Base-by-base conservation (phyloP, 768 basidiomycete species). In the Lentinula raphanica region DNA sequence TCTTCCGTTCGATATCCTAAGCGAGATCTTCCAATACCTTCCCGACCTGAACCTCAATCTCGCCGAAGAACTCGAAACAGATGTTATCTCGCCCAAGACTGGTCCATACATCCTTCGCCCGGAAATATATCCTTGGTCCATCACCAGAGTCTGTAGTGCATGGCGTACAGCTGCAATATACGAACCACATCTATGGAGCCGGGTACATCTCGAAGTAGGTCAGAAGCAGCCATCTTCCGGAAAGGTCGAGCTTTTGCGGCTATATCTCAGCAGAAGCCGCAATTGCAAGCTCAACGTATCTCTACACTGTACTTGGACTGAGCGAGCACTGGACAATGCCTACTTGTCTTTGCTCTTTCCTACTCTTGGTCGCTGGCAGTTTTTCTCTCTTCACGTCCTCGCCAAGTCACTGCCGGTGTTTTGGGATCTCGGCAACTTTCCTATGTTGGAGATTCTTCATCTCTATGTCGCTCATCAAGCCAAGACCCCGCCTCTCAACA, bases 11-110 rank as follows among this genome's bases (percentile, higher is more conserved):
- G 49, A 50, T 50, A 32, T 50, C 9, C 49, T 50, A 5, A 50
- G 31, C 49, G 49, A 50, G 19, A 50, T 50, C 15, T 50, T 32
- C 29, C 17, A 50, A 19, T 50, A 50, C 13, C 49, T 50, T n/a
- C 49, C 49, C 29, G 17, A 35, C 17, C 13, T 50, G n/a, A 21
- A 35, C 17, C 13, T 50, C 19, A 6, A 50, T 19, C 49, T 50
- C 23, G 9, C 23, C 49, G 1, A 50, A 3, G 31, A 50, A 29
- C 9, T 50, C n/a, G 49, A 50, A 50, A 2, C 49, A 8, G 49
- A 50, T 35, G 49, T 50, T 12, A 19, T 50, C 49, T 50, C 49
- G 49, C 49, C 49, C 8, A 50, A 50, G 49, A 50, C 49, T 5
- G 49, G 49, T 35, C 49, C 49, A 50, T 50, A 50, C n/a, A 50